Conservation (phyloP, 106 monocot species). For the Allium cepa region DNA sequence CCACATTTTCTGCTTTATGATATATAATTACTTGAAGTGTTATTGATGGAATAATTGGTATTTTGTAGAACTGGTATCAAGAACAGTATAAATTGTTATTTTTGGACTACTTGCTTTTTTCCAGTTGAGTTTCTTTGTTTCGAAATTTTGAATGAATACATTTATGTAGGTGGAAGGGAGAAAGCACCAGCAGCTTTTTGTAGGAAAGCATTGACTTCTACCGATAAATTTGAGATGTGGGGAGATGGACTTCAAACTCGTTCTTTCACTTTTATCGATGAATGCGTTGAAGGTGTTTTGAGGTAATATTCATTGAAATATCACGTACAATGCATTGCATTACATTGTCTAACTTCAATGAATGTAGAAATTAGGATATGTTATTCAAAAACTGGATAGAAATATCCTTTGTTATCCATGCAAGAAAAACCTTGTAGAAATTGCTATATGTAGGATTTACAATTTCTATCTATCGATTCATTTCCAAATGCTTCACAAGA, state of each 20-base stretch:
- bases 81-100: too few species aligned
- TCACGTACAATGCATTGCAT: not conserved
- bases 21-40: not conserved
- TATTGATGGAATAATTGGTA: not conserved
- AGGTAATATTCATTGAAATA: slow-evolving; percentile 28
- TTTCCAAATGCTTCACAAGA: too few species aligned
- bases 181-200: slow-evolving; percentile 95
- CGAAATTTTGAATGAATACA: not conserved
- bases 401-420: too few species aligned
- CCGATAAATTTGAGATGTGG: slow-evolving; percentile 92
- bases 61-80: too few species aligned
- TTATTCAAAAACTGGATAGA: too few species aligned
- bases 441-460: too few species aligned
- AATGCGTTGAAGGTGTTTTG: slow-evolving; percentile 87
- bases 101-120: too few species aligned
- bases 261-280: slow-evolving; percentile 92
- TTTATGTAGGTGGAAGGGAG: slow-evolving; percentile 70
- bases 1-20: not conserved
- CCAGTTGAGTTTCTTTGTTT: not conserved
- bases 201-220: slow-evolving; percentile 68
- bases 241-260: slow-evolving; percentile 90
- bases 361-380: too few species aligned
- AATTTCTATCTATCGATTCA: too few species aligned
- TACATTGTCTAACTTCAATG: too few species aligned
- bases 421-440: too few species aligned